These are phyloP conservation scores for Filosporella fistucella DNA, from an alignment of 495 filamentous ascomycete genomes.

Conservation along the genomic window DNA sequence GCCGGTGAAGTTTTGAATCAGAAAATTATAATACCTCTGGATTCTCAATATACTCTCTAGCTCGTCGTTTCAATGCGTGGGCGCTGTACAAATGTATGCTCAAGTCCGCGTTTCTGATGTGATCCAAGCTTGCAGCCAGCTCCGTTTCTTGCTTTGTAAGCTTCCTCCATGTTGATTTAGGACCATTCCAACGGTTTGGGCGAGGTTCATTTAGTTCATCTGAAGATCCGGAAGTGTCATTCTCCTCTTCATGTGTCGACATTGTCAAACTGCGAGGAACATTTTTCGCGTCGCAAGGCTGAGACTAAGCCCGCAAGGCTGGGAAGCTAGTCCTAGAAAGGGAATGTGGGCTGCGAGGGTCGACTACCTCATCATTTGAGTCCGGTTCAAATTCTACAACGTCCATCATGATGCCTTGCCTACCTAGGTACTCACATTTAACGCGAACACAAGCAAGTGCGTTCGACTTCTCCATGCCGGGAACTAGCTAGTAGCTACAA, in stretches of 20 bases:
- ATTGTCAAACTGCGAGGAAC: background rate
- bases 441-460: no score
- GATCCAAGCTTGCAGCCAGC: slow-evolving; percentile 51
- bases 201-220: no score
- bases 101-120: slow-evolving; percentile 56
- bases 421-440: no score
- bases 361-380: no score
- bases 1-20: background rate
- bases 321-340: no score
- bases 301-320: no score
- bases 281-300: background rate
- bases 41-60: slow-evolving; percentile 23
- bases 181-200: slow-evolving; percentile 50
- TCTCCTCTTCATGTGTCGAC: background rate
- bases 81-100: slow-evolving; percentile 73
- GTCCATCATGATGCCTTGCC: no score
- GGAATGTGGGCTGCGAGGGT: no score
- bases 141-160: slow-evolving; percentile 55
- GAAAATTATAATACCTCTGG: slow-evolving; percentile 12
- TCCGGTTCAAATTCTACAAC: no score
- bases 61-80: slow-evolving; percentile 50
- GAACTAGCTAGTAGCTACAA: no score
- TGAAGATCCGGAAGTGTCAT: no score
- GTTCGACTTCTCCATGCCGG: no score
- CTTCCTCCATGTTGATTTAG: slow-evolving; percentile 52